These are phyloP conservation scores for Sicyos edulis DNA, from an alignment of 306 rosid species.

Conservation along the genomic window DNA sequence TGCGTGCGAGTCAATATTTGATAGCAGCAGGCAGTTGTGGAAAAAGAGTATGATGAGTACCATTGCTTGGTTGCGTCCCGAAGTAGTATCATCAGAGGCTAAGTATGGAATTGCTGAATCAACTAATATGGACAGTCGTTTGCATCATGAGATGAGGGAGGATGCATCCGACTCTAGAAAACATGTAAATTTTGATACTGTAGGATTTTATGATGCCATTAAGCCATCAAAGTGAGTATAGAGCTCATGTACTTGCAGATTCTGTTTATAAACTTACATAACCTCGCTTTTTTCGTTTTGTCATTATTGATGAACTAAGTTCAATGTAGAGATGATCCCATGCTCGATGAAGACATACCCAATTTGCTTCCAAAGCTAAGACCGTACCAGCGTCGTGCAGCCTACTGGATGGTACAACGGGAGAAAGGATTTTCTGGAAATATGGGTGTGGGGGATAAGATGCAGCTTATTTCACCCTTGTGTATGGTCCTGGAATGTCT, in stretches of 20 bases:
- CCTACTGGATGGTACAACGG: slow-evolving; percentile 87
- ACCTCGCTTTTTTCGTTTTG: background rate
- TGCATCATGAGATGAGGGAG: slow-evolving; percentile 32
- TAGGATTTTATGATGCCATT: slow-evolving; percentile 82
- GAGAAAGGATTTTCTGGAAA: slow-evolving; percentile 51
- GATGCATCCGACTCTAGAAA: slow-evolving; percentile 27
- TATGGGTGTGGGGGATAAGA: slow-evolving; percentile 39
- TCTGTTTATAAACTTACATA: slow-evolving; percentile 1
- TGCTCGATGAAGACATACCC: slow-evolving; percentile 66
- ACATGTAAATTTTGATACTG: slow-evolving; percentile 54
- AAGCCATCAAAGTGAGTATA: slow-evolving; percentile 84
- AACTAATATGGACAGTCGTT: slow-evolving; percentile 45
- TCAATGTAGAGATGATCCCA: slow-evolving; percentile 56
- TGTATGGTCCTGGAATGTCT: slow-evolving; percentile 72
- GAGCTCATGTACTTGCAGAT: slow-evolving; percentile 10
- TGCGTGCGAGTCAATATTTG: slow-evolving; percentile 76
- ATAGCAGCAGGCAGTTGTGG: slow-evolving; percentile 66
- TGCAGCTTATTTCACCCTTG: slow-evolving; percentile 55
- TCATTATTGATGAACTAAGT: slow-evolving; percentile 2
- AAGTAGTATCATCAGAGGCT: slow-evolving; percentile 64
- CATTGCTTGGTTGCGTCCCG: slow-evolving; percentile 87
- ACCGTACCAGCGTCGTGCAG: slow-evolving; percentile 92
- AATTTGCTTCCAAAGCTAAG: slow-evolving; percentile 80
- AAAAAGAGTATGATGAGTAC: slow-evolving; percentile 81
- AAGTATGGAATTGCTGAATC: slow-evolving; percentile 47